Base-by-base conservation (phyloP, 2,329 filamentous ascomycete species). In the Cercospora brassicicola region DNA sequence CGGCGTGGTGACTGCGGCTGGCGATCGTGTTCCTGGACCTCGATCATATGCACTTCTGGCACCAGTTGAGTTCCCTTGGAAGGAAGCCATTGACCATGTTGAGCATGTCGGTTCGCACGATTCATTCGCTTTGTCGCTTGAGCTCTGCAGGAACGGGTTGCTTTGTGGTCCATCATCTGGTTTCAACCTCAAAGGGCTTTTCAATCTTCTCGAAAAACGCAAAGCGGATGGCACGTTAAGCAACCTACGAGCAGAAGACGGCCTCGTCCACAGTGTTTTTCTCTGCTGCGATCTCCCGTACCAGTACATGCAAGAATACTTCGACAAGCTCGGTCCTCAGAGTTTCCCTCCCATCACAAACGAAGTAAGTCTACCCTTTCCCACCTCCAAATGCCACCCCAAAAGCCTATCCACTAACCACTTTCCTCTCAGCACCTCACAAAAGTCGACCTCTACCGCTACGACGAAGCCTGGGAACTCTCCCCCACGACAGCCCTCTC, bases 241-340 rank as follows among this genome's bases (percentile, higher is more conserved):
- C 0, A 78, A 83, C 9, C 75, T 88, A 1, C 79, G 81, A 0
- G 82, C 81, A 0, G 74, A 78, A 0, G 80, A 83, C 33, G 84
- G 84, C 1, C 77, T 81, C 60, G 79, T 85, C 1, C 81, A 84
- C 68, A 87, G 84, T 56, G 86, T 87, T 0, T 89, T 89, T 74
- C 75, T 89, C 2, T 89, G 87, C 77, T 89, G 87, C 66, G 88
- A 90, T 66, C 70, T 89, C 28, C 88, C 88, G 0, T 89, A 89
- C 70, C 87, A 89, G 73, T 89, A 88, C 68, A 82, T 88, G 59
- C 78, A 81, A 20, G 84, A 86, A 69, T 88, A 88, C 72, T 88
- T 88, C 71, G 79, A 84, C 23, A 87, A 86, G 71, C 76, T 88
- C 7, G 82, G 80, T 1, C 69, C 79, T 1, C 77, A 79, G 2